A percentile compares a stretch with the other conserved stretches of the same genome.
phyloP scores from a whole-genome alignment of 768 basidiomycete genomes.

The Suillus placidus region DNA sequence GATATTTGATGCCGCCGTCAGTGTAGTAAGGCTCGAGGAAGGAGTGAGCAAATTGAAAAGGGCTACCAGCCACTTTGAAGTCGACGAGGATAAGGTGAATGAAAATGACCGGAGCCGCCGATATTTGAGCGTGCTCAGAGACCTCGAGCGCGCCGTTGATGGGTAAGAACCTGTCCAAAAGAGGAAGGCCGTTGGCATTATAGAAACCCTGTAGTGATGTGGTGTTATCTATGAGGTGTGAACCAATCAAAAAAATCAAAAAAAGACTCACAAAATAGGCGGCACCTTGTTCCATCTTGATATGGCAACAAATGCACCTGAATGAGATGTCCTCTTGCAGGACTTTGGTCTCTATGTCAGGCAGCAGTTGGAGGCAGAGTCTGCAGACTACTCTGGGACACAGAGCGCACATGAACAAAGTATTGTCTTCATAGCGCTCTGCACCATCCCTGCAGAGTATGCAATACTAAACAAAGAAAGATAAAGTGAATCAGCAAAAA shows the following conservation, averaged over 20 bases:
- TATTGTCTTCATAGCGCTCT: background rate
- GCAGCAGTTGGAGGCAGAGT: background rate
- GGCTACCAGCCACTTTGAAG: background rate
- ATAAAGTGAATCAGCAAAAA: no score
- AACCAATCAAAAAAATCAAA: no score
- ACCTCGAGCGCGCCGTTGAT: background rate
- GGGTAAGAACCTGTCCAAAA: background rate
- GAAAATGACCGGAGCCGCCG: background rate
- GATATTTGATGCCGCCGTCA: background rate
- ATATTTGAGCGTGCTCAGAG: background rate
- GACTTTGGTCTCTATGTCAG: background rate
- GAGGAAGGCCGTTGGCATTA: no score
- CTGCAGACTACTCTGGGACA: background rate
- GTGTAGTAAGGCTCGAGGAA: background rate
- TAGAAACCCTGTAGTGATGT: no score
- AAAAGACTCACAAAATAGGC: conserved; percentile 2
- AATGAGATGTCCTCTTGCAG: background rate
- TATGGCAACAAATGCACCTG: background rate
- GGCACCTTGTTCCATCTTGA: no score
- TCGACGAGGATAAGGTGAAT: background rate
- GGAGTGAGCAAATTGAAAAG: background rate
- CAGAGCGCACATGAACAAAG: background rate
- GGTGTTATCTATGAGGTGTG: no score
- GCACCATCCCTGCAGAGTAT: background rate
- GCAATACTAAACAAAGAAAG: background rate